Percentiles rank a stretch among this genome's conserved stretches.
Conservation (phyloP, 495 filamentous ascomycete genomes). For the Physcia stellaris region DNA sequence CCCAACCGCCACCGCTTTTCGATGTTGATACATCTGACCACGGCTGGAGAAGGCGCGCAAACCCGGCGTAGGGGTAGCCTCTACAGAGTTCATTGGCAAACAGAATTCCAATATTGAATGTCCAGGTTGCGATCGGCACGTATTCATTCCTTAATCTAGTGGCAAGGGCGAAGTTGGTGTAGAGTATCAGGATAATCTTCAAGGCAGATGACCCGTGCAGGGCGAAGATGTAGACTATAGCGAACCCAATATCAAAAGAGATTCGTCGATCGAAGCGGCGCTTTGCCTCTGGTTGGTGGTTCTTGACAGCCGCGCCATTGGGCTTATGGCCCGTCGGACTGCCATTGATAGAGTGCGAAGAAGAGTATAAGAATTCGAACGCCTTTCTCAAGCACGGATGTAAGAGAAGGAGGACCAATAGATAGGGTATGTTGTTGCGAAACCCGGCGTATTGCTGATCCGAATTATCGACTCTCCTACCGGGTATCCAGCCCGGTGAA, state of each 20-base stretch:
- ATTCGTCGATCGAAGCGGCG: constrained; percentile 61
- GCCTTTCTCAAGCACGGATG: constrained; percentile 65
- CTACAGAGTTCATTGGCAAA: constrained; percentile 79
- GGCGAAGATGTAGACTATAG: constrained; percentile 57
- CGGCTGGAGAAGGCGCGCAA: constrained; percentile 40
- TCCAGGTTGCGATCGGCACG: constrained; percentile 70
- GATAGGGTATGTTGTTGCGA: constrained; percentile 72
- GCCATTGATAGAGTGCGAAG: not conserved
- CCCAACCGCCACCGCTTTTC: constrained; percentile 39
- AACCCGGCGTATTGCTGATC: constrained; percentile 83
- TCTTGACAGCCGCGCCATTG: constrained; percentile 16
- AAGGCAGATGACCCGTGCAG: constrained; percentile 75
- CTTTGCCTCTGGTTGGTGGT: constrained; percentile 34
- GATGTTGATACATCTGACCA: constrained; percentile 10
- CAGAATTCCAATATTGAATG: constrained; percentile 75
- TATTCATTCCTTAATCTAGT: constrained; percentile 51
- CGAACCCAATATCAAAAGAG: constrained; percentile 74
- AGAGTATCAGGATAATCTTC: constrained; percentile 71
- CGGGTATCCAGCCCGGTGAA: constrained; percentile 83
- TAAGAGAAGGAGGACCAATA: constrained; percentile 51
- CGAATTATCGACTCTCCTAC: constrained; percentile 84
- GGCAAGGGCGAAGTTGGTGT: constrained; percentile 66
- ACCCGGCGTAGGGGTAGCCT: constrained; percentile 58
- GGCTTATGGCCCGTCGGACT: constrained; percentile 7
- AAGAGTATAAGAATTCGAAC: constrained; percentile 38